Evolutionary conservation across 495 filamentous ascomycete genomes (phyloP), one percentile per base, ranked within the genome.

Genomic region (Xylaria palmicola): DNA sequence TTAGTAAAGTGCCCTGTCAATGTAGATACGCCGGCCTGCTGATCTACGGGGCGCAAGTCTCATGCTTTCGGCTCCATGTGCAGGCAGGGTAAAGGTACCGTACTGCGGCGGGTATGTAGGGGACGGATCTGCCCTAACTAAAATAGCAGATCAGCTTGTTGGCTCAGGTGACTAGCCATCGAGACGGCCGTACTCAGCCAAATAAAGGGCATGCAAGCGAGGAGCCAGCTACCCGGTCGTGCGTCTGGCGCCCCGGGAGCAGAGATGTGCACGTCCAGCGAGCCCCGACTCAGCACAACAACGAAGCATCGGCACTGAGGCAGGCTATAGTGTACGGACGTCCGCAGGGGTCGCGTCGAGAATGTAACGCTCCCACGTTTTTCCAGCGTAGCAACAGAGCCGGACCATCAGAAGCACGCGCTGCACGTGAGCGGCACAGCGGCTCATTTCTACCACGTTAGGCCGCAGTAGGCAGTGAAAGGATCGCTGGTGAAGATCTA

Each of bases 331-430:
- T 32, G 22, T n/a, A 50, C 17, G 26, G 47, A 27, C 19, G 26
- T 30, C 30, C 19, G 29, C 49, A 45, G 41, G 53, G 41, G 50
- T 61, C 24, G 24, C 30, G 22, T 40, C 59, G 7, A 48, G 50
- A 61, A 61, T 61, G 50, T 30, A 61, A 61, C 59, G 59, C 39
- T 61, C 50, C 37, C 59, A 61, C 59, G 59, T 61, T 61, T 39
- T 45, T 19, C 41, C 17, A 37, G 49, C 4, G 44, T 24, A 29
- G 44, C 29, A 24, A 15, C 20, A 13, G 6, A 51, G 27, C 53
- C 22, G 24, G 37, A 22, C 22, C 37, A 45, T 37, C 41, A 54
- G 41, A 10, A 41, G 22, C 19, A 47, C 39, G 39, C 30, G n/a
- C 59, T 48, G 59, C 59, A 61, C 40, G 50, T 55, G 41, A 1